A percentile compares a stretch with the other conserved stretches of the same genome.
phyloP scores from a whole-genome alignment of 805 yeast genomes.

The Ogataea trehalophila region DNA sequence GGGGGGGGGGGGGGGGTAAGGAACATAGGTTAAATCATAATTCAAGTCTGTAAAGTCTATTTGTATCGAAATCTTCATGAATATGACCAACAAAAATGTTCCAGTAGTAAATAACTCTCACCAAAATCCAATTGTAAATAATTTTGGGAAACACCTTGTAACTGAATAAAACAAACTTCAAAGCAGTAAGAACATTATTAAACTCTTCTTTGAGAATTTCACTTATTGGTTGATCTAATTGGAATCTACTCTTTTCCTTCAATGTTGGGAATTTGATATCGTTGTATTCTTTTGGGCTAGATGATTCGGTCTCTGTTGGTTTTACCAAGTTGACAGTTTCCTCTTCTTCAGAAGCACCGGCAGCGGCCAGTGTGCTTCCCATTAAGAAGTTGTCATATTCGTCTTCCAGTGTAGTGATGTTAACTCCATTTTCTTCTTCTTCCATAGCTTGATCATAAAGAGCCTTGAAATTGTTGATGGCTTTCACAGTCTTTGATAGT shows the following conservation, averaged over 20 bases:
- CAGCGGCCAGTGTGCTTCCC: background rate
- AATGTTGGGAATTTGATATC: slow-evolving; percentile 23
- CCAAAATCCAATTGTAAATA: slow-evolving; percentile 45
- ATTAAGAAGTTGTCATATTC: background rate
- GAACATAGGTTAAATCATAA: slow-evolving; percentile 3
- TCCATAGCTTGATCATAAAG: slow-evolving; percentile 38
- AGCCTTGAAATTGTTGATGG: slow-evolving; percentile 66
- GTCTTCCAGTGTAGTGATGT: slow-evolving; percentile 4
- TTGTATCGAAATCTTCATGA: slow-evolving; percentile 28
- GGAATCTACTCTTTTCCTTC: background rate
- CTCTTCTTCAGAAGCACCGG: slow-evolving; percentile 1
- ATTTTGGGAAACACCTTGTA: slow-evolving; percentile 68
- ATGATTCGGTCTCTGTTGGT: background rate
- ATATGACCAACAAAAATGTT: slow-evolving; percentile 65
- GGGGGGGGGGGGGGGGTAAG: too few species aligned
- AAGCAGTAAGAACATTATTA: slow-evolving; percentile 50
- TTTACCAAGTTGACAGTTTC: background rate
- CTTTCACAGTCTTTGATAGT: slow-evolving; percentile 74
- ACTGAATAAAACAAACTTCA: slow-evolving; percentile 58
- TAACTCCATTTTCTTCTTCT: slow-evolving; percentile 23
- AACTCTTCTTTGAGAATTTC: slow-evolving; percentile 50
- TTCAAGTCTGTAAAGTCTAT: slow-evolving; percentile 26
- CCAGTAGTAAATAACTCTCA: slow-evolving; percentile 59
- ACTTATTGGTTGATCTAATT: slow-evolving; percentile 14
- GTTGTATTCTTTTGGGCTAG: slow-evolving; percentile 2